Evolutionary conservation across 1,139 yeast species (phyloP), one percentile per base, ranked within the genome.

Genomic region (Diutina ranongensis): DNA sequence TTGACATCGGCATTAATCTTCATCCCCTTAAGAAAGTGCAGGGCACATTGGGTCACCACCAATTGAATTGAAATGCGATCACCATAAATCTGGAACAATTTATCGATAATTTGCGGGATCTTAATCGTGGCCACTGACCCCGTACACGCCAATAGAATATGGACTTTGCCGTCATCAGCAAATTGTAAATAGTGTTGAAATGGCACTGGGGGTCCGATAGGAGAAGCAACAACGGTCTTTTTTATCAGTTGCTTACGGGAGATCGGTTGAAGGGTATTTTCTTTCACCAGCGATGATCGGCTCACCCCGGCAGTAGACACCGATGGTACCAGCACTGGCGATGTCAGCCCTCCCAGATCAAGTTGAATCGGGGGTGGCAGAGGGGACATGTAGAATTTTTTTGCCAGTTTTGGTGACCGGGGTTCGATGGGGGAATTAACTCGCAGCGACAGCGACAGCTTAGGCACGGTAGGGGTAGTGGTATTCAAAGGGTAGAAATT

Each of bases 101-200:
- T 85, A 58, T 85, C 94, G 52, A 88, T 83, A 42, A 88, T 84
- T 53, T 83, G 62, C 0, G 96, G 95, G 32, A 92, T 83, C 59
- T 92, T 92, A 49, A 89, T 87, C 2, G 97, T 86, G 4, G 98
- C 98, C 4, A 92, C 97, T 1, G 95, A 84, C 1, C 98, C 99
- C 1, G 97, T 87, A 33, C 94, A 94, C 18, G 94, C 97, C 40
- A 92, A 68, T 48, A 92, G 68, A 38, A 92, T 81, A 61, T 92
- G 97, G 48, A 86, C 72, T 57, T 88, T 88, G 35, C 80, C 80
- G 58, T 83, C 94, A 57, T 83, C 92, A 55, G 80, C 80, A 54
- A 78, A 79, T 46, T 76, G 72, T 48, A 83, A 67, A 57, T 77
- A 83, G 53, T 82, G 80, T 44, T 82, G 82, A 56, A 83, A 83